Conservation (phyloP, 257 asterid genomes). For the Vinca minor region DNA sequence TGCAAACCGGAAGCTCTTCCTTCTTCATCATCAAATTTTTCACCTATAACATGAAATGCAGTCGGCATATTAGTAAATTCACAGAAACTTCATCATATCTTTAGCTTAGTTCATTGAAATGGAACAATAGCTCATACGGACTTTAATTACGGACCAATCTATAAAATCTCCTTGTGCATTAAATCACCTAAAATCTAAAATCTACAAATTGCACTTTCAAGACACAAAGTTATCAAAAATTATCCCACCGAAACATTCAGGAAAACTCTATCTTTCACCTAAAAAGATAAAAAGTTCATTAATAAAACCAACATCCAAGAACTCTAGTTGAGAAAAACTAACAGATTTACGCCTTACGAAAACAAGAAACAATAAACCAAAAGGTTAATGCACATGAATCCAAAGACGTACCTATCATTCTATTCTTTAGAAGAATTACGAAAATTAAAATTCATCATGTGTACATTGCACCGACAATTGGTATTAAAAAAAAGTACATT, state of each 20-base stretch:
- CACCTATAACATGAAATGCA: slow-evolving; percentile 41
- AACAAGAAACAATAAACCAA: not conserved
- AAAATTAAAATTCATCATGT: not conserved
- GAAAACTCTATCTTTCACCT: not conserved
- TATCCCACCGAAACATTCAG: not conserved
- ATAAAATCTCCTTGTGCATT: not conserved
- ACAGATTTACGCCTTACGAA: not conserved
- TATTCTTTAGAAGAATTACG: no score
- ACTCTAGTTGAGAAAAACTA: not conserved
- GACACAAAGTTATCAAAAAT: not conserved
- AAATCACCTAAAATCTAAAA: not conserved
- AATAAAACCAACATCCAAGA: no score
- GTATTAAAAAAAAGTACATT: not conserved
- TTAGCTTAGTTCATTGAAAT: not conserved
- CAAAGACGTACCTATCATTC: not conserved
- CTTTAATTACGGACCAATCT: not conserved
- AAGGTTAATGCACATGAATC: not conserved
- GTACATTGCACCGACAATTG: not conserved
- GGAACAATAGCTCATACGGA: not conserved
- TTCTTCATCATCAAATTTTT: slow-evolving; percentile 83
- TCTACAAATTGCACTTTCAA: not conserved
- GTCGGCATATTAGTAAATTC: not conserved
- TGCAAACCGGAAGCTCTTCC: slow-evolving; percentile 79
- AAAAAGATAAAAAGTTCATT: no score
- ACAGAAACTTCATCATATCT: not conserved